Evolutionary conservation across 345 rosid species (phyloP), one percentile per base, ranked within the genome.

Genomic region (Eucalyptus erythrocorys): DNA sequence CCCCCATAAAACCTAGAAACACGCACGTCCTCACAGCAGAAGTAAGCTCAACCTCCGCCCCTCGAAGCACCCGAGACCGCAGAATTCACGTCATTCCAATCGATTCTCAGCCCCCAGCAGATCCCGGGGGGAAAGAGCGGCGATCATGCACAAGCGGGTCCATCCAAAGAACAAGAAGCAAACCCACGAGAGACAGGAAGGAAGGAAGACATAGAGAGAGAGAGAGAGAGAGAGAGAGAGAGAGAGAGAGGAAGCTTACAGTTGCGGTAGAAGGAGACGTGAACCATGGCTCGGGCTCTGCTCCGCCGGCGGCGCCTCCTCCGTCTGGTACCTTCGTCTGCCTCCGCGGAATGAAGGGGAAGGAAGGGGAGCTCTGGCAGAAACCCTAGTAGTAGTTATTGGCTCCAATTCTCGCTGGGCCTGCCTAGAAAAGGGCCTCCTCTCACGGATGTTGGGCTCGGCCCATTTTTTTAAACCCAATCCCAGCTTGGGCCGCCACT

Each of bases 221-320:
- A 85, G 37, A 55, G 81, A 55, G 47, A 43, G 47, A 43, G 8
- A 88, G 82, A 21, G 47, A 37, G 48, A 48, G 21, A 14, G 87
- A 85, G 42, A 61, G 85, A 50, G 57, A 50, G 9, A 50, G 55
- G 57, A 51, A 2, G 10, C 57, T 59, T 88, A 91, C 94, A 91
- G 90, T 92, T 92, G 88, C 92, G 92, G 88, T 92, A 91, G 50
- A 92, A 92, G 76, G 89, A 89, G 85, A 92, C 94, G 91, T 92
- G 93, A 50, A 92, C 94, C 94, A 92, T 91, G 40, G 17, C 89
- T 87, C 68, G 7, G 68, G 61, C 61, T 55, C 87, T 87, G 45
- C 66, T 71, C 85, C 86, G 27, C 86, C 37, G 53, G 53, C 40
- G 88, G 88, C 30, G 55, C 80, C 48, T 66, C 80, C 48, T 66